Conservation (phyloP, 768 basidiomycete genomes). For the Dentipellis sp. region DNA sequence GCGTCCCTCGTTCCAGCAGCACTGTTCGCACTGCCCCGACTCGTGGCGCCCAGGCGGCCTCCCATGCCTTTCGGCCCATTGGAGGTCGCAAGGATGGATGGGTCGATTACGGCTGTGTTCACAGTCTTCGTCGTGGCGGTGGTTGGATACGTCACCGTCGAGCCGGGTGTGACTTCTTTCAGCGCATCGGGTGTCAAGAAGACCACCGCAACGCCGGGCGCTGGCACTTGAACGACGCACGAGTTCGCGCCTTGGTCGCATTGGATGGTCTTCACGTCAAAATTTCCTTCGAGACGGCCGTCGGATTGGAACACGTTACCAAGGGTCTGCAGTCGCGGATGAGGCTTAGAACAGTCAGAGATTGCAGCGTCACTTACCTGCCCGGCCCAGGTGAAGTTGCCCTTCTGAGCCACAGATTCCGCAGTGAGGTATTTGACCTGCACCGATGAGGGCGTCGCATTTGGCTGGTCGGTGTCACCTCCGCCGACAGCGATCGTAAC, state of each 20-base stretch:
- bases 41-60: no score
- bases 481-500: slow-evolving; percentile 41
- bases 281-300: slow-evolving; percentile 50
- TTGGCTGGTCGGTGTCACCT: slow-evolving; percentile 28
- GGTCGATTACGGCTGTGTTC: slow-evolving; percentile 52
- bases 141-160: slow-evolving; percentile 38
- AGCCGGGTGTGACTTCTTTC: slow-evolving; percentile 23
- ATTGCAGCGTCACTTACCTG: no score
- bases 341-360: no score
- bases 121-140: slow-evolving; percentile 45
- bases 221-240: slow-evolving; percentile 54
- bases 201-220: slow-evolving; percentile 68
- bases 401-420: slow-evolving; percentile 46
- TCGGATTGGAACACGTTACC: slow-evolving; percentile 56
- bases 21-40: no score
- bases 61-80: no score
- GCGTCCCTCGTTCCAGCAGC: no score
- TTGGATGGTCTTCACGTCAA: slow-evolving; percentile 44
- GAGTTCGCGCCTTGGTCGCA: slow-evolving; percentile 43
- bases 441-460: slow-evolving; percentile 34
- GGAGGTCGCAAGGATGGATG: no score
- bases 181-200: slow-evolving; percentile 44
- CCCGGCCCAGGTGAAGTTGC: no score
- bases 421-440: slow-evolving; percentile 55
- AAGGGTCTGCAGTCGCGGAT: slow-evolving; percentile 39